Evolutionary conservation across 192 early-diverging fungal species (phyloP).

Genomic region (Dimargaris cristalligena): DNA sequence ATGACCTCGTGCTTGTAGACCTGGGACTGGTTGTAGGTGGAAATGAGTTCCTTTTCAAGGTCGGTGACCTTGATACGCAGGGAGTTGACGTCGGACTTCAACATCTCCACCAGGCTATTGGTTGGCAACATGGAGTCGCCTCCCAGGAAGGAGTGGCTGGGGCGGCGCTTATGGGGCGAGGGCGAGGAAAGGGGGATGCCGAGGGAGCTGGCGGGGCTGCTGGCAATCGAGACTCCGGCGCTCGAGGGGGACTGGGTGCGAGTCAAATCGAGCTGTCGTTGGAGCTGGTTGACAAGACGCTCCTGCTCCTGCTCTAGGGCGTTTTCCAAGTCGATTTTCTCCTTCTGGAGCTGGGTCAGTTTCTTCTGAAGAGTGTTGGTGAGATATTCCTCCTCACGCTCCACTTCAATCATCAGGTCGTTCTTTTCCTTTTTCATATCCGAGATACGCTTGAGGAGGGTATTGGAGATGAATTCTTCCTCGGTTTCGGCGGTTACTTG

Average conservation of each 20-base stretch:
- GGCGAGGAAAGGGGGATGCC: not conserved
- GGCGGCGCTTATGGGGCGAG: not conserved
- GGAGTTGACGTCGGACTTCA: conserved; percentile 31
- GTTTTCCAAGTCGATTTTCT: conserved; percentile 80
- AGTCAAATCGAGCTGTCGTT: conserved; percentile 54
- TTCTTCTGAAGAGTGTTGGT: conserved; percentile 67
- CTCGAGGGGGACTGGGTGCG: conserved; percentile 7
- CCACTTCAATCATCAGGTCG: conserved; percentile 53
- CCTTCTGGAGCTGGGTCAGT: conserved; percentile 56
- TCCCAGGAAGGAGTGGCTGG: conserved; percentile 20
- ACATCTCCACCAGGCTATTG: conserved; percentile 22
- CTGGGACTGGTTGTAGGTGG: conserved; percentile 31
- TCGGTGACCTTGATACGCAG: conserved; percentile 29
- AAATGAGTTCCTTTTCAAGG: conserved; percentile 27
- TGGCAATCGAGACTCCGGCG: not conserved
- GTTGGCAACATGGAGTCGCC: conserved; percentile 21
- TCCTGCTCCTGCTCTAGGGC: conserved; percentile 86
- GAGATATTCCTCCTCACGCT: conserved; percentile 66
- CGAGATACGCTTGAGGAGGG: conserved; percentile 50
- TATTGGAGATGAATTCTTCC: conserved; percentile 66
- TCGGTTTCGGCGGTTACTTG: conserved; percentile 40
- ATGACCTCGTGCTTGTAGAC: conserved; percentile 35
- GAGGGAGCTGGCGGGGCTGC: not conserved
- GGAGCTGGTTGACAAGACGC: conserved; percentile 76
- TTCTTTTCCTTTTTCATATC: conserved; percentile 65